phyloP scores from a whole-genome alignment of 768 basidiomycete genomes.

The Phlebiopsis flavidoalba region DNA sequence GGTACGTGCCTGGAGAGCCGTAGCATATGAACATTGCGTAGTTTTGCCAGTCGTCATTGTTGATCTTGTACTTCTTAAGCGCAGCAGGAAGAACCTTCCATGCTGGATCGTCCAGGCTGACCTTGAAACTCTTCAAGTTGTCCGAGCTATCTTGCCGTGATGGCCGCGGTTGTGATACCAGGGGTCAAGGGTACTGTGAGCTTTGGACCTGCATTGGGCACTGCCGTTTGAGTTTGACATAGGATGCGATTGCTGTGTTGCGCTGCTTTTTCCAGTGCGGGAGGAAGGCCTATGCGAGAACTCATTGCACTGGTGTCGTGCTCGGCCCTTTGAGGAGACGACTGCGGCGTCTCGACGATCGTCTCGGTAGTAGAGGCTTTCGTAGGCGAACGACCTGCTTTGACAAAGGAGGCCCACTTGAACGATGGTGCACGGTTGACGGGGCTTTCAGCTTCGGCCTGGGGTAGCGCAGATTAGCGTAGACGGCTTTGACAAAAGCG shows the following conservation, averaged over 20 bases:
- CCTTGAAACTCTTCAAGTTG: constrained; percentile 93
- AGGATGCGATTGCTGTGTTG: constrained; percentile 5
- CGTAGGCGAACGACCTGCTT: constrained; percentile 76
- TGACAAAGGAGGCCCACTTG: constrained; percentile 83
- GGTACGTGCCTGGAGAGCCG: constrained; percentile 72
- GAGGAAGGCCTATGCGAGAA: constrained; percentile 8
- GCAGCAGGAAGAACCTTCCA: constrained; percentile 99
- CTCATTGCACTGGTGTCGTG: constrained; percentile 44
- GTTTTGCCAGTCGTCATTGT: constrained; percentile 97
- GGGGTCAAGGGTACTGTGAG: constrained; percentile 20
- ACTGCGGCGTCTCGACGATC: constrained; percentile 66
- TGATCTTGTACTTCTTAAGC: constrained; percentile 97
- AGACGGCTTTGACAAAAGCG: background rate
- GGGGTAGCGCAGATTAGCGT: constrained; percentile 16
- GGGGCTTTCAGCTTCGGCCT: constrained; percentile 33
- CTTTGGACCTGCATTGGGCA: constrained; percentile 21
- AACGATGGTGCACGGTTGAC: constrained; percentile 75
- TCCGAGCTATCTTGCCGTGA: constrained; percentile 60
- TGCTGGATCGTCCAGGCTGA: constrained; percentile 95
- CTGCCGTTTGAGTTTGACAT: constrained; percentile 5
- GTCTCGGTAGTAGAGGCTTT: constrained; percentile 43
- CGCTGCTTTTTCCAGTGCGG: constrained; percentile 8
- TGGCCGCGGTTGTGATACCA: constrained; percentile 40
- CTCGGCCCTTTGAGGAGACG: constrained; percentile 74
- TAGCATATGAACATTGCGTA: constrained; percentile 99